These are phyloP conservation scores for Oemleria cerasiformis DNA, from an alignment of 306 rosid species.

Conservation along the genomic window DNA sequence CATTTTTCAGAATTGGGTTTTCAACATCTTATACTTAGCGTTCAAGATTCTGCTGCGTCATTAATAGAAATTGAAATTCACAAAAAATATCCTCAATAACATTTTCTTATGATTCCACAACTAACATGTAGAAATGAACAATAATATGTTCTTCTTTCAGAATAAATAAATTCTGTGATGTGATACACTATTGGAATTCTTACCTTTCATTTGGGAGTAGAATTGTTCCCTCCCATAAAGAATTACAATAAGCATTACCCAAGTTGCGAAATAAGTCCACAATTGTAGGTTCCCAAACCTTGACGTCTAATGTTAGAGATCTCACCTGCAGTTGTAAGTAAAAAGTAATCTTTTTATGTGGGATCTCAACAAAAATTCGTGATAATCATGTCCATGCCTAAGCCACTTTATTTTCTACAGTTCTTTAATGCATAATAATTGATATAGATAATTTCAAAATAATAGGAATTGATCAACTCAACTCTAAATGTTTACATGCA, in stretches of 20 bases:
- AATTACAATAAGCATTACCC: conserved; percentile 86
- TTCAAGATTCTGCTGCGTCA: background rate
- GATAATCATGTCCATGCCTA: background rate
- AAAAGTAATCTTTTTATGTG: conserved; percentile 11
- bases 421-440: background rate
- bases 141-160: conserved; percentile 1
- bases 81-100: background rate
- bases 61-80: background rate
- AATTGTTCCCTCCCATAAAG: conserved; percentile 86
- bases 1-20: background rate
- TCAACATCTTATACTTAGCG: background rate
- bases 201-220: conserved; percentile 55
- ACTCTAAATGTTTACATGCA: background rate
- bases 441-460: background rate
- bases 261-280: conserved; percentile 76
- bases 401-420: background rate
- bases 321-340: conserved; percentile 74
- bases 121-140: background rate
- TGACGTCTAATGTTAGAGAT: conserved; percentile 84
- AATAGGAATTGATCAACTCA: background rate
- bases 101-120: background rate
- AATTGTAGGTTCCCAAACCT: conserved; percentile 87
- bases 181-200: conserved; percentile 15
- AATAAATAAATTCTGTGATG: background rate
- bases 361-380: background rate